Conservation (phyloP, 2,329 filamentous ascomycete species). For the Aspergillus sp. region DNA sequence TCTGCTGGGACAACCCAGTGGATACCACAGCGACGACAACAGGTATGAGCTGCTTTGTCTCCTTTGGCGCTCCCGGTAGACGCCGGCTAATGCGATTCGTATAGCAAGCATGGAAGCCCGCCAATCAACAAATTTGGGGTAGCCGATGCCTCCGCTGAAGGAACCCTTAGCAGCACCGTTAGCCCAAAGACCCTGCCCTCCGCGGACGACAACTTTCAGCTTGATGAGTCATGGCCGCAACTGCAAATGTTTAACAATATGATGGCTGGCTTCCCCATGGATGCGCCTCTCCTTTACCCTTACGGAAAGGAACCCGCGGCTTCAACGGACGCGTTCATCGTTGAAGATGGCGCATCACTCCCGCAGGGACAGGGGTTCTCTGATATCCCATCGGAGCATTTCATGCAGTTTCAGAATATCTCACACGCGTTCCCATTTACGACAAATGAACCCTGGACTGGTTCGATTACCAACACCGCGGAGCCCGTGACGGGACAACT, state of each 20-base stretch:
- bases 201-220: constrained; percentile 38
- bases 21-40: constrained; percentile 24
- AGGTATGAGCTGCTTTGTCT: constrained; percentile 24
- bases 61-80: not conserved
- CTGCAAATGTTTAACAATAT: constrained; percentile 37
- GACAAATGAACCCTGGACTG: constrained; percentile 28
- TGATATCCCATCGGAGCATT: constrained; percentile 30
- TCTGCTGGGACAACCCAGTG: constrained; percentile 25
- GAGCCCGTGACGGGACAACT: constrained; percentile 8
- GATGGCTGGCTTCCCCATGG: constrained; percentile 32
- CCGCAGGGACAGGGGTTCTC: constrained; percentile 27
- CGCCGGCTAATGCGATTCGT: constrained; percentile 14
- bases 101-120: constrained; percentile 34
- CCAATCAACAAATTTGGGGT: constrained; percentile 34
- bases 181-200: constrained; percentile 39
- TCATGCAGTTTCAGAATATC: constrained; percentile 32
- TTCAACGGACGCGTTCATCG: constrained; percentile 33
- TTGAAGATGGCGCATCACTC: constrained; percentile 36
- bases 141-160: constrained; percentile 28
- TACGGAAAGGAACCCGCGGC: constrained; percentile 31
- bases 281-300: constrained; percentile 32
- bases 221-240: constrained; percentile 39
- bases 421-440: constrained; percentile 30
- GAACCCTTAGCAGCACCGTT: constrained; percentile 35
- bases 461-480: constrained; percentile 15